phyloP scores from a whole-genome alignment of 305 asterid genomes.

The Fraxinus albicans region DNA sequence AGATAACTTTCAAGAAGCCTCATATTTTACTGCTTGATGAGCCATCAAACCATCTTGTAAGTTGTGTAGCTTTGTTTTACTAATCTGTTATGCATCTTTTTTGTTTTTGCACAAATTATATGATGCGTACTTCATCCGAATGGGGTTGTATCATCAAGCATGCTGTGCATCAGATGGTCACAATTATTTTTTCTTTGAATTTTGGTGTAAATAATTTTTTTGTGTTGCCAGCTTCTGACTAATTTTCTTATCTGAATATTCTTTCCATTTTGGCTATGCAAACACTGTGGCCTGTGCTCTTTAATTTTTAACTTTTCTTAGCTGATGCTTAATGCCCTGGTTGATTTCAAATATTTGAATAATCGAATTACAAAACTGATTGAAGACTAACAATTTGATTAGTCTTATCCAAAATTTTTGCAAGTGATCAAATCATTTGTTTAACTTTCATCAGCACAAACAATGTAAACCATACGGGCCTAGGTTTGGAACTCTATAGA shows the following conservation, averaged over 20 bases:
- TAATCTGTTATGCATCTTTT: neutral
- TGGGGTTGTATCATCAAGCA: constrained; percentile 6
- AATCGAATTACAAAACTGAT: neutral
- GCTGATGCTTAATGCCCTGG: neutral
- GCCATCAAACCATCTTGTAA: constrained; percentile 98
- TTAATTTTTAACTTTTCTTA: neutral
- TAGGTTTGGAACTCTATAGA: neutral
- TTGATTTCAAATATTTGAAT: neutral
- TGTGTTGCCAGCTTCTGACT: neutral
- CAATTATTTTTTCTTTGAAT: neutral
- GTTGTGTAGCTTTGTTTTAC: constrained; percentile 26
- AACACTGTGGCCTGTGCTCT: neutral
- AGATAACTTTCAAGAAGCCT: constrained; percentile 97
- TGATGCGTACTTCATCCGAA: neutral
- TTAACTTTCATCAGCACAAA: neutral
- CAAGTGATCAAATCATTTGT: neutral
- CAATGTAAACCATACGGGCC: neutral
- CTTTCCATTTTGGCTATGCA: neutral
- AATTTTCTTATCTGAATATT: neutral
- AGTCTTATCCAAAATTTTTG: neutral
- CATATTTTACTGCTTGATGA: constrained; percentile 95
- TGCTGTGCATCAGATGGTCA: constrained; percentile 13
- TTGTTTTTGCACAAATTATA: neutral
- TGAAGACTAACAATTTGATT: neutral
- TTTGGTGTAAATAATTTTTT: neutral